Evolutionary conservation across 2,329 filamentous ascomycete genomes (phyloP).

Genomic region (Capronia americana): DNA sequence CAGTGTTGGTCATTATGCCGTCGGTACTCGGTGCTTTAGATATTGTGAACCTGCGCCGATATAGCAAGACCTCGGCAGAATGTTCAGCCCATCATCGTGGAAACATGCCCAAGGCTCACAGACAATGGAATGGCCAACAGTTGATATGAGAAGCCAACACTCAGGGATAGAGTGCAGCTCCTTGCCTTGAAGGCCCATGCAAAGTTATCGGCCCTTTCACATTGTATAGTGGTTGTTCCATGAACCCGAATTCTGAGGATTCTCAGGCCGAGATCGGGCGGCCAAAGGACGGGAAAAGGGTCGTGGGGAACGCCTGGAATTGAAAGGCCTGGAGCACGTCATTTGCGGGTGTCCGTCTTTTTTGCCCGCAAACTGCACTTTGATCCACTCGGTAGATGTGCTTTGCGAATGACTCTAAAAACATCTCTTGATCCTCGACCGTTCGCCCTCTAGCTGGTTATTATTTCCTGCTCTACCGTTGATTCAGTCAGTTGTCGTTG

Average conservation of each 20-base stretch:
- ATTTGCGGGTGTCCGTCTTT: constrained; percentile 16
- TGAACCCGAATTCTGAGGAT: neutral
- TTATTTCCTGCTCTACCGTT: neutral
- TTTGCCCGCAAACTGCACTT: constrained; percentile 17
- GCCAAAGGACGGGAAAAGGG: constrained; percentile 2
- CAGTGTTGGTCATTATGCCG: neutral
- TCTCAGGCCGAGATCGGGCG: constrained; percentile 1
- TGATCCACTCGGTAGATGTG: constrained; percentile 22
- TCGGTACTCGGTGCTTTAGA: neutral
- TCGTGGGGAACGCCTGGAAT: constrained; percentile 1
- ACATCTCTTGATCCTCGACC: neutral
- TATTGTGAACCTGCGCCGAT: too few relatives aligned
- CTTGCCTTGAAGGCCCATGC: neutral
- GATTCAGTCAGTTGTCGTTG: constrained; percentile 1
- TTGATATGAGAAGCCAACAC: neutral
- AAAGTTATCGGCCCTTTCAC: neutral
- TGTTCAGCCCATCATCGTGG: neutral
- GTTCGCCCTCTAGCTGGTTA: constrained; percentile 7
- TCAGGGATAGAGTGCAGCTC: neutral
- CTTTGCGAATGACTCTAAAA: constrained; percentile 8
- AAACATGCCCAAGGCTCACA: neutral
- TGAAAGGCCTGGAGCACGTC: constrained; percentile 22
- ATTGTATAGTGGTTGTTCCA: neutral
- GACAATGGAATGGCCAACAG: neutral
- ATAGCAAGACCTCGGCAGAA: neutral